A percentile compares a stretch with the other conserved stretches of the same genome.
phyloP scores from a whole-genome alignment of 1,284 basidiomycete species.

The Puccinia coronata region DNA sequence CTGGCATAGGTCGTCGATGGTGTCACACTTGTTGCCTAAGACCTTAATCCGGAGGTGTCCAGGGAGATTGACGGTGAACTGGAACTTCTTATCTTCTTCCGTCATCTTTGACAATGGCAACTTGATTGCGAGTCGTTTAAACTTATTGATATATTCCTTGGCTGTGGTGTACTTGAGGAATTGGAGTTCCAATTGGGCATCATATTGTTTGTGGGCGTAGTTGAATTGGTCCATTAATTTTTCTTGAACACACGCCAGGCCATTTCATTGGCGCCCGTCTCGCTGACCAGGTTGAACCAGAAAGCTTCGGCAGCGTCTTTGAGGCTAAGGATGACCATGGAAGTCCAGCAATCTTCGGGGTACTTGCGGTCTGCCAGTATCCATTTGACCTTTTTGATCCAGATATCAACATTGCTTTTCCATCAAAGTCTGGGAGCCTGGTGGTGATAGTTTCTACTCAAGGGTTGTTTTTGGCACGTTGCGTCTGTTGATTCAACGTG shows the following conservation, averaged over 20 bases:
- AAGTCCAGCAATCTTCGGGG: background rate
- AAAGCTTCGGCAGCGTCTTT: conserved; percentile 10
- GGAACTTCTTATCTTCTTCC: conserved; percentile 9
- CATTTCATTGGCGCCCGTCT: background rate
- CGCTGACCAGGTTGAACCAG: conserved; percentile 15
- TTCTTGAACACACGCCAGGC: background rate
- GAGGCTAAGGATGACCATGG: background rate
- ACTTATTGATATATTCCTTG: conserved; percentile 14
- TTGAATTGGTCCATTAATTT: conserved; percentile 9
- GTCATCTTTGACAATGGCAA: background rate
- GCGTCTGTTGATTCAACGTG: background rate
- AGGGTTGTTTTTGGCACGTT: background rate
- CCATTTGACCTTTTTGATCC: conserved; percentile 20
- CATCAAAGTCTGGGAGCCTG: background rate
- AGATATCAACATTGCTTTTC: conserved; percentile 11
- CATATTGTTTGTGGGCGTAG: conserved; percentile 12
- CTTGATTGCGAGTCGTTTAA: background rate
- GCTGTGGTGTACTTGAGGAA: conserved; percentile 3
- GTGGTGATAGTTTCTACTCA: background rate
- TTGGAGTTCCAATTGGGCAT: background rate
- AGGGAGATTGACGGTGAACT: background rate
- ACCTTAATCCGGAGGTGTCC: background rate
- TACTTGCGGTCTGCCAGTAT: background rate
- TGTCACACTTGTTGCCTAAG: background rate
- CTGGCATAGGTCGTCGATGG: background rate